Evolutionary conservation across 139 green algal genomes (phyloP), one percentile per base, ranked within the genome.

Genomic region (Tetradesmus obliquus): DNA sequence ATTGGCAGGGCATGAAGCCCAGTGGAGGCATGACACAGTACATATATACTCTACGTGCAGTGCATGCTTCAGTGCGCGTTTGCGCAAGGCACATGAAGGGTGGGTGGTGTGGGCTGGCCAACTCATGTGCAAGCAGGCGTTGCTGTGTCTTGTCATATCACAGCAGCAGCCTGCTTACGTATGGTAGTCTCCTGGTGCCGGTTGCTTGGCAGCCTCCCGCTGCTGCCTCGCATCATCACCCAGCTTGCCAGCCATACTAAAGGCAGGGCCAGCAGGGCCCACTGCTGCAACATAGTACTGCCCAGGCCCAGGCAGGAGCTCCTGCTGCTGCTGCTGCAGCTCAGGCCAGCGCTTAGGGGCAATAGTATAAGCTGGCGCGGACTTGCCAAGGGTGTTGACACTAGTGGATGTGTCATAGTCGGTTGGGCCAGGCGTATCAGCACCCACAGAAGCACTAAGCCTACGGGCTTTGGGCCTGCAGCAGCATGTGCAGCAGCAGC

Each of bases 111-210:
- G n/a, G n/a, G n/a, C n/a, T n/a, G n/a, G n/a, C n/a, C n/a, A n/a
- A n/a, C n/a, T n/a, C n/a, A n/a, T n/a, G n/a, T n/a, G n/a, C n/a
- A n/a, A n/a, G n/a, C n/a, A n/a, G n/a, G n/a, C n/a, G n/a, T n/a
- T n/a, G n/a, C n/a, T n/a, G n/a, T n/a, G n/a, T n/a, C n/a, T n/a
- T n/a, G n/a, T n/a, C n/a, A n/a, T n/a, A 4, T 7, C 72, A 80
- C 72, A 80, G 13, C 72, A 80, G 15, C 3, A 53, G n/a, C n/a
- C n/a, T n/a, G n/a, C n/a, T n/a, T n/a, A n/a, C n/a, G n/a, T 89
- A 45, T 89, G 55, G 60, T 89, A 89, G 8, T 89, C 84, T 4
- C 84, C 84, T 60, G 84, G 84, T 20, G 58, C 84, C 5, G 84
- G 84, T 13, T 66, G 13, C 45, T 0, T 15, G 15, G 82, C 54